These are phyloP conservation scores for Martensiomyces pterosporus DNA, from an alignment of 192 early-diverging fungal genomes.

Conservation along the genomic window DNA sequence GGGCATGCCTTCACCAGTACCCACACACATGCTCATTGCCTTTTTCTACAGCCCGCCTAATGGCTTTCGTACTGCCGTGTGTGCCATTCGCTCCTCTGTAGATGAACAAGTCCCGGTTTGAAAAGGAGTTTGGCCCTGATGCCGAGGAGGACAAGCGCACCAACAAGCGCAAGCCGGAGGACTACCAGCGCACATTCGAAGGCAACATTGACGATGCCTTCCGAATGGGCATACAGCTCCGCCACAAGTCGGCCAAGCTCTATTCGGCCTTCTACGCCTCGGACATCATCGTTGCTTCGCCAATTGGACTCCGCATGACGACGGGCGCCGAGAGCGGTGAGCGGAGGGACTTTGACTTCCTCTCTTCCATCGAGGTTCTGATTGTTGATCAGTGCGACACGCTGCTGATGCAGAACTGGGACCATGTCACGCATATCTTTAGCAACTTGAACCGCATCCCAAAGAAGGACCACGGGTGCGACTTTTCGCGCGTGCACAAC, in stretches of 20 bases:
- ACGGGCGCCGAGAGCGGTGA: slow-evolving; percentile 76
- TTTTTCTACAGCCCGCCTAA: too few relatives aligned
- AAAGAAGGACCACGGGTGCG: slow-evolving; percentile 87
- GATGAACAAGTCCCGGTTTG: slow-evolving; percentile 76
- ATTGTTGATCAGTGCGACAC: slow-evolving; percentile 83
- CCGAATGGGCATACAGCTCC: slow-evolving; percentile 86
- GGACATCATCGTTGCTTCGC: slow-evolving; percentile 90
- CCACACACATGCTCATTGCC: too few relatives aligned
- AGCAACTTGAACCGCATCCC: slow-evolving; percentile 83
- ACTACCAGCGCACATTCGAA: slow-evolving; percentile 77
- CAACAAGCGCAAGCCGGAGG: slow-evolving; percentile 67
- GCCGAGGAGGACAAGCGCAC: slow-evolving; percentile 56
- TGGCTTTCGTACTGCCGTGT: too few relatives aligned
- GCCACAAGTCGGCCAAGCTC: slow-evolving; percentile 79
- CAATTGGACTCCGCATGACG: slow-evolving; percentile 84
- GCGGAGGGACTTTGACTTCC: slow-evolving; percentile 87
- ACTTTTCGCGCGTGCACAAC: slow-evolving; percentile 86
- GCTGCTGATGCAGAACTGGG: slow-evolving; percentile 98
- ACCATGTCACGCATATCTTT: slow-evolving; percentile 84
- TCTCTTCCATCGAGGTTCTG: slow-evolving; percentile 88
- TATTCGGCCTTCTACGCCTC: slow-evolving; percentile 85
- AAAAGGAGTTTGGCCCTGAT: slow-evolving; percentile 67
- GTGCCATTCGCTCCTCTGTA: too few relatives aligned
- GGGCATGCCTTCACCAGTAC: too few relatives aligned
- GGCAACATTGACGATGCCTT: slow-evolving; percentile 98